Conservation (phyloP, 768 basidiomycete genomes). For the Albatrellus ellisii region DNA sequence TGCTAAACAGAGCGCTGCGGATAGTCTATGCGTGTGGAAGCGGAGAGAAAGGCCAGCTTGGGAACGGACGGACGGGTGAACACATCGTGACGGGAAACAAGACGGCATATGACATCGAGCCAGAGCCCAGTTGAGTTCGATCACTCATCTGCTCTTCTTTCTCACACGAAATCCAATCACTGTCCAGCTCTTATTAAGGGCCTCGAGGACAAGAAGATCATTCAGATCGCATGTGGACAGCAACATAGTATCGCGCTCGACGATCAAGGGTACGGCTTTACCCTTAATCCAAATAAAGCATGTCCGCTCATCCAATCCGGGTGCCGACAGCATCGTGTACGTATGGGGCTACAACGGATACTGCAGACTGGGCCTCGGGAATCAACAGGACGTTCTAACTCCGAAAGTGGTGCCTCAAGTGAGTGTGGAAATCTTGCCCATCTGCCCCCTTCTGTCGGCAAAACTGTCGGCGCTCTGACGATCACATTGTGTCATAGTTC, state of each 20-base stretch:
- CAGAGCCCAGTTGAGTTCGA: constrained; percentile 41
- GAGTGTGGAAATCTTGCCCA: constrained; percentile 5
- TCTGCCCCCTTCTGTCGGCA: too few relatives aligned
- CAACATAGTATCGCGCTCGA: constrained; percentile 83
- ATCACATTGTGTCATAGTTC: constrained; percentile 35
- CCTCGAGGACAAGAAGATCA: constrained; percentile 64
- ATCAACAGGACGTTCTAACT: constrained; percentile 67
- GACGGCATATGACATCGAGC: constrained; percentile 67
- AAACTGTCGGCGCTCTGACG: too few relatives aligned
- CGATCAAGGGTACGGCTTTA: constrained; percentile 46
- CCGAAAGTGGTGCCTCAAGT: constrained; percentile 81
- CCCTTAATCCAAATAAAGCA: not conserved
- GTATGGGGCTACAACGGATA: constrained; percentile 90
- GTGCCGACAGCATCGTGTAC: constrained; percentile 47
- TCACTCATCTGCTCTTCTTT: too few relatives aligned
- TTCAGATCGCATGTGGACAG: constrained; percentile 73
- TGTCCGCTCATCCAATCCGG: not conserved
- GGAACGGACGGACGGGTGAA: constrained; percentile 90
- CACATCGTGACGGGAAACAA: constrained; percentile 80
- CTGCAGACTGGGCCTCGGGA: constrained; percentile 79
- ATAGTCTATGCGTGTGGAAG: constrained; percentile 84
- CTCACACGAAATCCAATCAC: constrained; percentile 12
- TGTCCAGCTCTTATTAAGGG: constrained; percentile 57
- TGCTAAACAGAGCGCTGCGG: not conserved
- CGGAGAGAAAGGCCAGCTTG: constrained; percentile 86